Evolutionary conservation across 2,329 filamentous ascomycete species (phyloP).

Genomic region (Seiridium unicorne): DNA sequence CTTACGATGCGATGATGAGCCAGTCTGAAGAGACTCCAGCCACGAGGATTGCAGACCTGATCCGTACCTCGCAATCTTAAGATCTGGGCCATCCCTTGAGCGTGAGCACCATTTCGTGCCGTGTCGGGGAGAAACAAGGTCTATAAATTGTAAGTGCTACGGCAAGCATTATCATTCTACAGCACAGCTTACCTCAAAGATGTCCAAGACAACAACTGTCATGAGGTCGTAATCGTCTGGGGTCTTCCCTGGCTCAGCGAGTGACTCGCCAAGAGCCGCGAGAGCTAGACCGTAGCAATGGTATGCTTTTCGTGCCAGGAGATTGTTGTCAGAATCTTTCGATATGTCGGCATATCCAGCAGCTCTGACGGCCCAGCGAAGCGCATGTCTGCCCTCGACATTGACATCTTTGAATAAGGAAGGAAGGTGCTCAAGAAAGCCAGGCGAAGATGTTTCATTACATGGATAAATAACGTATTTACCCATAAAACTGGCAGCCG

Average conservation of each 20-base stretch:
- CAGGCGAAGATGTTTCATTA: conserved; percentile 31
- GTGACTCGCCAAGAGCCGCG: conserved; percentile 27
- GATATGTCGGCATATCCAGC: conserved; percentile 32
- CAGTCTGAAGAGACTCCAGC: conserved; percentile 37
- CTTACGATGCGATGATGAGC: conserved; percentile 33
- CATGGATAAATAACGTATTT: conserved; percentile 37
- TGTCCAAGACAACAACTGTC: conserved; percentile 36
- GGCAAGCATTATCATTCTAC: not conserved
- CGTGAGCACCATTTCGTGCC: conserved; percentile 26
- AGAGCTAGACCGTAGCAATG: conserved; percentile 34
- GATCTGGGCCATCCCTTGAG: conserved; percentile 39
- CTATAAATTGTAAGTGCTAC: conserved; percentile 15
- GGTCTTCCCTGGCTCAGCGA: conserved; percentile 26
- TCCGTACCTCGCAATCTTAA: conserved; percentile 32
- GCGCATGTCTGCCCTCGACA: conserved; percentile 30
- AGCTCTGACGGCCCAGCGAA: conserved; percentile 36
- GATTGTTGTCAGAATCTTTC: conserved; percentile 17
- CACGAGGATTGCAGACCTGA: conserved; percentile 32
- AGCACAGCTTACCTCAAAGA: conserved; percentile 32
- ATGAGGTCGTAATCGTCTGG: conserved; percentile 39
- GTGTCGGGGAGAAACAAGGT: conserved; percentile 29
- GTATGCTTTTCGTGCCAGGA: conserved; percentile 24
- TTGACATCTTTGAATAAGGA: conserved; percentile 36
- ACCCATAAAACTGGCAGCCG: conserved; percentile 31
- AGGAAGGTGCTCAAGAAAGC: conserved; percentile 34